Conservation (phyloP, 2,329 filamentous ascomycete genomes). For the Pestalotiopsis sp. region DNA sequence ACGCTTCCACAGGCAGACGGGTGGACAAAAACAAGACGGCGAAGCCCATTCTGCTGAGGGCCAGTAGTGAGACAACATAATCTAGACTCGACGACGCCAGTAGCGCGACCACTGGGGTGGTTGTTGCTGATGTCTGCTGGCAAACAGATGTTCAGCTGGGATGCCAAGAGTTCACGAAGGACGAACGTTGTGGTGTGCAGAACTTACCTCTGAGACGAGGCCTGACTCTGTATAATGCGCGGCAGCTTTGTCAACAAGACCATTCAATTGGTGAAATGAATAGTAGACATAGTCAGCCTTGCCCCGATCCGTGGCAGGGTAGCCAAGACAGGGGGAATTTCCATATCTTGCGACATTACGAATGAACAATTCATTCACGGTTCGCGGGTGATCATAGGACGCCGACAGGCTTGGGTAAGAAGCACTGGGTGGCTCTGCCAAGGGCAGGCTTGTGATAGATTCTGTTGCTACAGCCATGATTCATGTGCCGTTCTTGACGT, state of each 20-base stretch:
- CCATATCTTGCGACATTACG: background rate
- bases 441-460: background rate
- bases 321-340: background rate
- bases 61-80: conserved; percentile 44
- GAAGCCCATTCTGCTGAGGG: conserved; percentile 44
- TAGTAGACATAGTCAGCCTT: conserved; percentile 6
- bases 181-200: background rate
- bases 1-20: conserved; percentile 40
- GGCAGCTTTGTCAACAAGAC: background rate
- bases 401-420: background rate
- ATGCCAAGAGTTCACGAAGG: background rate
- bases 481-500: background rate
- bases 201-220: background rate
- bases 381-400: background rate
- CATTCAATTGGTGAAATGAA: background rate
- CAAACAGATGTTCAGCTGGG: background rate
- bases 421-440: background rate
- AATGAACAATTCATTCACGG: background rate
- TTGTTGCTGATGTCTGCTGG: background rate
- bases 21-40: conserved; percentile 44
- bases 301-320: background rate
- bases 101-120: conserved; percentile 35
- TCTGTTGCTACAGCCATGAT: conserved; percentile 4
- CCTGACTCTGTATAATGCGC: background rate
- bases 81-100: conserved; percentile 41